Base-by-base conservation (phyloP, 768 basidiomycete species). In the Chlorophyllum brunneum region DNA sequence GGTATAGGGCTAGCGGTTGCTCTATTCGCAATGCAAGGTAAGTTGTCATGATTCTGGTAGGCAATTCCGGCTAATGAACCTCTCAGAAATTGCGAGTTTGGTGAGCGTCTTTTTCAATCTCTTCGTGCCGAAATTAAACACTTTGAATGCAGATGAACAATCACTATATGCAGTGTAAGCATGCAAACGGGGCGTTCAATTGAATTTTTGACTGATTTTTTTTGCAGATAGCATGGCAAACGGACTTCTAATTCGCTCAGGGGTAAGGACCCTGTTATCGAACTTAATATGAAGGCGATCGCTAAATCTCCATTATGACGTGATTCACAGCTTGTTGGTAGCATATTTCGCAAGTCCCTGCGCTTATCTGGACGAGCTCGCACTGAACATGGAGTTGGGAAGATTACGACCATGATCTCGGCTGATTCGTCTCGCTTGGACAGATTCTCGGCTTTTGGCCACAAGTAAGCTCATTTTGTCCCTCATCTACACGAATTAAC, bases 341-440 rank as follows among this genome's bases (percentile, higher is more conserved):
- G 59, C 26, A 79, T 87, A 27, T 82, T 83, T 57, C 76, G 83
- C 18, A 89, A 89, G 62, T 81, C 84, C 0, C 67, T 88, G 33
- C 77, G 85, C 10, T 67, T 88, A 0, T 88, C 85, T 13, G 80
- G 81, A 0, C 72, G 77, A 43, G 73, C 84, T 7, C 72, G 83
- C 16, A 54, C 77, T 23, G 71, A 80, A 37, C 82, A 86, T 59
- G 79, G 74, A 16, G 79, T 80, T 36, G 86, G 86, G 0, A 73
- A 84, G 60, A 81, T 87, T 43, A 85, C 80, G 8, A 88, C 85
- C 0, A 78, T 88, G 72, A 83, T 88, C 5, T 81, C 82, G 1
- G 75, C 80, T 10, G 86, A 89, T 59, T 67, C 82, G 0, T 74
- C 76, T 4, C 75, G 80, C 40, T 62, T 86, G 20, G 84, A 85